These are phyloP conservation scores for Monilinia vaccinii-corymbosi DNA, from an alignment of 2,329 filamentous ascomycete genomes.

Conservation along the genomic window DNA sequence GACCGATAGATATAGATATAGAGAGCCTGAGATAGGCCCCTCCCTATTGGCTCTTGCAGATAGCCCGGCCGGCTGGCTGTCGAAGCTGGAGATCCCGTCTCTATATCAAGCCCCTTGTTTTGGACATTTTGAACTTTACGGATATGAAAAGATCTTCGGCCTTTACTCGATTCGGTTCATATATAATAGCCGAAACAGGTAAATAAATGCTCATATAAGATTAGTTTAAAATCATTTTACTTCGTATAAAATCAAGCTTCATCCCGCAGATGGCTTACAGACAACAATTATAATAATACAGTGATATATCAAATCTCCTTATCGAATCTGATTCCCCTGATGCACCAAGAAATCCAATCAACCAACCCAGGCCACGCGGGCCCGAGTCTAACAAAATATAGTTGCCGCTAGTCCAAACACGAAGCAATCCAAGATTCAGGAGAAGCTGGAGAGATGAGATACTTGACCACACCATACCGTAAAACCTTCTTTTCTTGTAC, in stretches of 20 bases:
- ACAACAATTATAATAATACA: background rate
- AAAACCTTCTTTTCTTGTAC: background rate
- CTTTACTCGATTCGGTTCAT: background rate
- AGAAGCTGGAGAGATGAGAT: background rate
- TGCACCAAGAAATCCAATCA: background rate
- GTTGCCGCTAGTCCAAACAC: background rate
- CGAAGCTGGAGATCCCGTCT: too few relatives aligned
- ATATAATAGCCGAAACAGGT: too few relatives aligned
- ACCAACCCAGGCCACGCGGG: background rate
- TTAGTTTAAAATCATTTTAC: background rate
- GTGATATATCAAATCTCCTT: too few relatives aligned
- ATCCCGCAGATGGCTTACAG: too few relatives aligned
- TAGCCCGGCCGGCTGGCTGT: too few relatives aligned
- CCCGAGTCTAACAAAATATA: background rate
- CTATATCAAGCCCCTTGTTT: too few relatives aligned
- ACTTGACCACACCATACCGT: background rate
- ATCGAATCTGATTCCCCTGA: too few relatives aligned
- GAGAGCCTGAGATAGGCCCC: background rate
- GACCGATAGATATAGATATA: background rate
- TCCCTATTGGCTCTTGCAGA: too few relatives aligned
- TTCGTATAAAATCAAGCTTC: background rate
- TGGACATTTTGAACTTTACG: too few relatives aligned
- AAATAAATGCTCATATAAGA: too few relatives aligned
- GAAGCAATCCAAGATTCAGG: constrained; percentile 2
- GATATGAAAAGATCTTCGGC: background rate